These are phyloP conservation scores for Sporothrix pallida DNA, from an alignment of 2,329 filamentous ascomycete species.

Conservation along the genomic window DNA sequence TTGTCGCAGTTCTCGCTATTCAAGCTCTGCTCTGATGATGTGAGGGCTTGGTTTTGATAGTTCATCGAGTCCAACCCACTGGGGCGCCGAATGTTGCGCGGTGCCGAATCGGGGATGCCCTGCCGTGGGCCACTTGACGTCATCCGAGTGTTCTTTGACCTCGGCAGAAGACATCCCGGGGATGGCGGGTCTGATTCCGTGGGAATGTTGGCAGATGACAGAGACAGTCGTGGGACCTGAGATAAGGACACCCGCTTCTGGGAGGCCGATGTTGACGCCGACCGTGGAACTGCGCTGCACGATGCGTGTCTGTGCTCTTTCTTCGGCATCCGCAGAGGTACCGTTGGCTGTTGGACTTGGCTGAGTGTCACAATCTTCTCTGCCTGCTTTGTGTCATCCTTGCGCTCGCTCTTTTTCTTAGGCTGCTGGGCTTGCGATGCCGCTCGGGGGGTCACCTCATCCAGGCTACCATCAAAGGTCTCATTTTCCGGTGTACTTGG, in stretches of 20 bases:
- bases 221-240: constrained; percentile 25
- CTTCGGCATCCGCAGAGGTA: constrained; percentile 36
- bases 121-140: constrained; percentile 26
- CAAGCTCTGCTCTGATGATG: constrained; percentile 27
- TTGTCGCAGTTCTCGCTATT: constrained; percentile 29
- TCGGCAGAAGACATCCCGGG: constrained; percentile 33
- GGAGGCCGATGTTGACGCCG: background rate
- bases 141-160: constrained; percentile 20
- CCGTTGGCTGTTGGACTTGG: constrained; percentile 10
- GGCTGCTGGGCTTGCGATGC: background rate
- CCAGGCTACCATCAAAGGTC: constrained; percentile 16
- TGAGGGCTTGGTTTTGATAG: constrained; percentile 33
- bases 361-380: background rate
- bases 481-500: constrained; percentile 12
- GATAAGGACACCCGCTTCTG: constrained; percentile 28
- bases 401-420: background rate
- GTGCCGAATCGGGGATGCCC: constrained; percentile 30
- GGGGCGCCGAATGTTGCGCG: constrained; percentile 32
- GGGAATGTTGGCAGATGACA: constrained; percentile 24
- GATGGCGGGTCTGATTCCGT: constrained; percentile 21
- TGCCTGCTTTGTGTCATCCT: background rate
- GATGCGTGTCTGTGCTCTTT: constrained; percentile 35
- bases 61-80: constrained; percentile 37
- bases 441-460: constrained; percentile 36
- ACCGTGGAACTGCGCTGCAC: constrained; percentile 9